These are phyloP conservation scores for Plasmodium ovale DNA, from an alignment of 169 alveolate genomes.

Conservation along the genomic window DNA sequence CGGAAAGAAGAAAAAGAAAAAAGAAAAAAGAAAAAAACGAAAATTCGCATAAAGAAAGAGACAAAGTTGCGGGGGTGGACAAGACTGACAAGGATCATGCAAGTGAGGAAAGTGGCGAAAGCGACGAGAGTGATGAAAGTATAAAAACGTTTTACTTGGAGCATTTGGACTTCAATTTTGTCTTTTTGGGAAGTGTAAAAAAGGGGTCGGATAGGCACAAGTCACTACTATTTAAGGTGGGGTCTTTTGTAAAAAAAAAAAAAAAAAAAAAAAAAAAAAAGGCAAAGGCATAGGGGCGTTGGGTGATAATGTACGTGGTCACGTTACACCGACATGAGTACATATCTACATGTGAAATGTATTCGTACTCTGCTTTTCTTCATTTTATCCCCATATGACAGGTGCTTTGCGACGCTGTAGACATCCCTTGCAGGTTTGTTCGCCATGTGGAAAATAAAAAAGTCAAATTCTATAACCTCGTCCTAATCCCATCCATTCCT, in stretches of 20 bases:
- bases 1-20: conserved; percentile 31
- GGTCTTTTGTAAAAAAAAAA: neutral
- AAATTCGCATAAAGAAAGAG: neutral
- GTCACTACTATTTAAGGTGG: conserved; percentile 39
- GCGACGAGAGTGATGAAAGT: conserved; percentile 34
- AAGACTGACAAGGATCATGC: neutral
- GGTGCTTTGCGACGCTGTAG: conserved; percentile 52
- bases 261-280: neutral
- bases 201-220: conserved; percentile 61
- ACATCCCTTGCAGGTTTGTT: conserved; percentile 51
- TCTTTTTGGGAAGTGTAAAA: conserved; percentile 57
- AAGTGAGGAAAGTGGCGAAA: neutral
- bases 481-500: conserved; percentile 49
- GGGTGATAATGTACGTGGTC: no score
- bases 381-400: neutral
- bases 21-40: conserved; percentile 1
- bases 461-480: conserved; percentile 46
- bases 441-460: conserved; percentile 19
- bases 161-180: conserved; percentile 43
- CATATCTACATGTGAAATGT: neutral
- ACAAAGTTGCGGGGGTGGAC: neutral
- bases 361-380: neutral
- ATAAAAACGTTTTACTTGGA: conserved; percentile 60
- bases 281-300: no score
- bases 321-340: neutral